A percentile compares a stretch with the other conserved stretches of the same genome.
phyloP scores from a whole-genome alignment of 495 filamentous ascomycete genomes.

The Wilcoxina mikolae region DNA sequence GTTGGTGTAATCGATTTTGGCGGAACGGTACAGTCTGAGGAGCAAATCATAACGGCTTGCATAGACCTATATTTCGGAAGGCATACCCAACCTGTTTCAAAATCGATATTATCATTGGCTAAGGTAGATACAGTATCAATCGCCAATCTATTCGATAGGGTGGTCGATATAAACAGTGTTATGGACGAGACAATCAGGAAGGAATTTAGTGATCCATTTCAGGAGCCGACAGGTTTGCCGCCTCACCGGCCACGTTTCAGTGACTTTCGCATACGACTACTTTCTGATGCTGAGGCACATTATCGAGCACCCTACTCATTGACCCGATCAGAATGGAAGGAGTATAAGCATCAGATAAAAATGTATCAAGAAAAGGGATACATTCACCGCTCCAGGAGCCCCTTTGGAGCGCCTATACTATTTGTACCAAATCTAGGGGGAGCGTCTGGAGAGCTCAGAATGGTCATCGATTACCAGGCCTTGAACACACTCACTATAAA shows the following conservation, averaged over 20 bases:
- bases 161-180: too few relatives aligned
- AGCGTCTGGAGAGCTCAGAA: slow-evolving; percentile 18
- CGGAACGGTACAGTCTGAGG: too few relatives aligned
- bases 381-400: background rate
- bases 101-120: too few relatives aligned
- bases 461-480: slow-evolving; percentile 35
- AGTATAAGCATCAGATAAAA: background rate
- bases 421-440: too few relatives aligned
- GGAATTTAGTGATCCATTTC: background rate
- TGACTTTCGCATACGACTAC: background rate
- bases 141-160: too few relatives aligned
- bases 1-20: too few relatives aligned
- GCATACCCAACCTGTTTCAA: too few relatives aligned
- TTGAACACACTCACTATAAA: slow-evolving; percentile 35
- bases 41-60: too few relatives aligned
- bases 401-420: too few relatives aligned
- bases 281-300: background rate
- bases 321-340: background rate
- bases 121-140: too few relatives aligned
- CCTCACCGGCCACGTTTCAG: too few relatives aligned
- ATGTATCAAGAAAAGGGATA: background rate
- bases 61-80: too few relatives aligned
- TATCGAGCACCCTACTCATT: background rate
- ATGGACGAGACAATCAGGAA: background rate
- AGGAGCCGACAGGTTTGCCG: background rate